Evolutionary conservation across 495 filamentous ascomycete genomes (phyloP).

Genomic region (Cladorrhinum samala): DNA sequence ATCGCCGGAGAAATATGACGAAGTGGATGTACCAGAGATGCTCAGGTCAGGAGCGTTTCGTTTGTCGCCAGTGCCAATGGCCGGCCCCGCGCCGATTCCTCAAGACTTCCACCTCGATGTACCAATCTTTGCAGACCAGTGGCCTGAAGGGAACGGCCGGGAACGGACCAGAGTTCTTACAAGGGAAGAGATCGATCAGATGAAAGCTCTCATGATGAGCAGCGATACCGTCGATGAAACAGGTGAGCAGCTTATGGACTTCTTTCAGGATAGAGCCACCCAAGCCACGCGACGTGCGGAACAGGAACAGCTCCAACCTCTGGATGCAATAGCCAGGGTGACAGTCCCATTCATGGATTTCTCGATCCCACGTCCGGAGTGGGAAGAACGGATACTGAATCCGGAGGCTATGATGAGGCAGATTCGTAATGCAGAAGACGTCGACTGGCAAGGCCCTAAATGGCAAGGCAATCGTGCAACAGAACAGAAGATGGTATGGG

Average conservation of each 20-base stretch:
- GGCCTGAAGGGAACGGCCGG: background rate
- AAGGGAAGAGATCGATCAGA: conserved; percentile 12
- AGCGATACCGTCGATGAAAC: conserved; percentile 23
- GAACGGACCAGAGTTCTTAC: conserved; percentile 12
- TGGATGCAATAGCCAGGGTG: conserved; percentile 51
- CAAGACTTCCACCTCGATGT: conserved; percentile 21
- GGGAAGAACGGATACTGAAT: conserved; percentile 35
- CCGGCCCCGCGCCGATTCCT: conserved; percentile 6
- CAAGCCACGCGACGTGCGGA: conserved; percentile 40
- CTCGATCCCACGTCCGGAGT: conserved; percentile 48
- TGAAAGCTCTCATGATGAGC: conserved; percentile 19
- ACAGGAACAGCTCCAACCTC: conserved; percentile 57
- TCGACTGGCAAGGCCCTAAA: conserved; percentile 22
- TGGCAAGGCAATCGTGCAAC: conserved; percentile 39
- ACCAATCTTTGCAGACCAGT: conserved; percentile 14
- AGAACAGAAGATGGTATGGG: conserved; percentile 44
- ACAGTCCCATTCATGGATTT: conserved; percentile 57
- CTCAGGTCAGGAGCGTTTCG: conserved; percentile 18
- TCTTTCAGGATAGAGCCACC: conserved; percentile 42
- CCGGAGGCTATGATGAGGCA: conserved; percentile 23
- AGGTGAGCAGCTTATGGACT: conserved; percentile 34
- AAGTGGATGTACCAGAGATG: conserved; percentile 20
- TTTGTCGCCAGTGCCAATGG: background rate
- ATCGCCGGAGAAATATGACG: conserved; percentile 16
- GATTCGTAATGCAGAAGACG: conserved; percentile 21